Evolutionary conservation across 257 asterid genomes (phyloP), one percentile per base, ranked within the genome.

Genomic region (Capsicum pubescens): DNA sequence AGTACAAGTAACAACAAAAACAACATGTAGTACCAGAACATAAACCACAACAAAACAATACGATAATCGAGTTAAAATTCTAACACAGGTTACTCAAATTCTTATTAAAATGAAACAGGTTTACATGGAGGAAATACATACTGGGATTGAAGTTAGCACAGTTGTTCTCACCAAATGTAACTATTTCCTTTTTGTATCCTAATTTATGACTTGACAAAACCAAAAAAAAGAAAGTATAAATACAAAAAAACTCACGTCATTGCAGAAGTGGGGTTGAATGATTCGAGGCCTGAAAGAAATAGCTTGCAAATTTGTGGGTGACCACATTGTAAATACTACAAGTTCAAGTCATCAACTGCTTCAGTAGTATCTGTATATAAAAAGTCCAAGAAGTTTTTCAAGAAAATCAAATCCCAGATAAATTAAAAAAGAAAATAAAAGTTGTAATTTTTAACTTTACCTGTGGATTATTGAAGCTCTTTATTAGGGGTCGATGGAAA

Each of bases 241-340:
- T 26, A 81, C 19, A 4, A 54, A 54, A 11, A 66, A 35, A 74
- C 87, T 87, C 39, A 92, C 90, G 15, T 80, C 66, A 80, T 83
- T 82, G 91, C 83, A 84, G 81, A 91, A 85, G 56, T 68, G 81
- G 42, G 88, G 81, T 35, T 86, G 90, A 87, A 70, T 84, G 68
- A 88, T 66, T 66, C 86, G 90, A 84, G 88, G 90, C 76, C 60
- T 84, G 48, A 84, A 82, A 71, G 83, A 66, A 81, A 88, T 52
- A 60, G 91, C 83, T 14, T 92, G 81, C 36, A 90, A 83, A 77
- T 83, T 90, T 74, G 91, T 85, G 16, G 84, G 90, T 74, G 44
- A 74, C 86, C 85, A 93, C 97, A 92, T 93, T 61, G 68, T 78
- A 55, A 74, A 11, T 74, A 74, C 44, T 74, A 74, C 60, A 74